Base-by-base conservation (phyloP, 2,329 filamentous ascomycete species). In the Arthrinium puccinioides region DNA sequence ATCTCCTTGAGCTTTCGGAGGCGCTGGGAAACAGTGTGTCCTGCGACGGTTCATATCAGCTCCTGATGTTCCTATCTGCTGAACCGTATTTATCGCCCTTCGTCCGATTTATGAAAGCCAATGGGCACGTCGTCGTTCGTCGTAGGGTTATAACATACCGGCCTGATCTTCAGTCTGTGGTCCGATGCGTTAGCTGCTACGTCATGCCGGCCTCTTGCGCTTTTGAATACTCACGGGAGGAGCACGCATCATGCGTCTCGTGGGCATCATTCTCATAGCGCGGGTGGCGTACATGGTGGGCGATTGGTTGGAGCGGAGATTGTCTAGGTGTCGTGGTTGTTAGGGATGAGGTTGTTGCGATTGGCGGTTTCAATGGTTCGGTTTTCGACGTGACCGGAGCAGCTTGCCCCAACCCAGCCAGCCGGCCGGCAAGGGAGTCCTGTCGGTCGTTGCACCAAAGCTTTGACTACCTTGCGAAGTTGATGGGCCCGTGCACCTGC, bases 21-120 rank as follows among this genome's bases (percentile, higher is more conserved):
- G 62, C 90, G 87, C 74, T 97, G 92, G 50, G 90, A 95, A 66
- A 97, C 80, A 56, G 90, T 96, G 72, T 97, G 92, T 62, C 87
- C 92, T 98, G 43, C 21, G n/a, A 11, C n/a, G 19, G n/a, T n/a
- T n/a, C n/a, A n/a, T n/a, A n/a, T n/a, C n/a, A n/a, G n/a, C n/a
- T n/a, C n/a, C n/a, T n/a, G n/a, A n/a, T n/a, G n/a, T n/a, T n/a
- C n/a, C n/a, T n/a, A n/a, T n/a, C n/a, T n/a, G n/a, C n/a, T n/a
- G n/a, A n/a, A n/a, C n/a, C n/a, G n/a, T n/a, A n/a, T n/a, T n/a
- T n/a, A n/a, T n/a, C n/a, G n/a, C n/a, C n/a, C n/a, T n/a, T n/a
- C n/a, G n/a, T n/a, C n/a, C n/a, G n/a, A n/a, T n/a, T n/a, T n/a
- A n/a, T n/a, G n/a, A n/a, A n/a, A n/a, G n/a, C n/a, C n/a, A n/a